These are phyloP conservation scores for Sugiyamaella lignohabitans DNA, from an alignment of 805 yeast genomes.

Conservation along the genomic window DNA sequence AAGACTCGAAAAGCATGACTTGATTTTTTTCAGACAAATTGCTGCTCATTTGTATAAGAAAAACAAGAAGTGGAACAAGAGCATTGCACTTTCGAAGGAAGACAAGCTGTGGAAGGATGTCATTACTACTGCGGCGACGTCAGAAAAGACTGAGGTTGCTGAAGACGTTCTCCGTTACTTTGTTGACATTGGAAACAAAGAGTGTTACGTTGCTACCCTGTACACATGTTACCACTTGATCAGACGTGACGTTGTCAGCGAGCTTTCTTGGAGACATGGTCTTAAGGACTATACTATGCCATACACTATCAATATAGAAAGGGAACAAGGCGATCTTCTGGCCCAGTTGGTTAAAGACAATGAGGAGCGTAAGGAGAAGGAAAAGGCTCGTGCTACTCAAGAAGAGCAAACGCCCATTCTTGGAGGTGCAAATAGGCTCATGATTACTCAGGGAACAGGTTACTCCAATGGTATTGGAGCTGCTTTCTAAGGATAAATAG, in stretches of 20 bases:
- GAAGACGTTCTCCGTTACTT: constrained; percentile 85
- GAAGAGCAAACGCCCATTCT: constrained; percentile 42
- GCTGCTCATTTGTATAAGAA: constrained; percentile 91
- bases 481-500: no score
- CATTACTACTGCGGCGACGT: constrained; percentile 81
- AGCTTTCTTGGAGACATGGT: constrained; percentile 83
- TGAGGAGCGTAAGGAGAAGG: constrained; percentile 60
- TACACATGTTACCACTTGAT: constrained; percentile 78
- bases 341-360: constrained; percentile 63
- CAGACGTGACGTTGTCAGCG: constrained; percentile 76
- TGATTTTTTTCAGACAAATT: constrained; percentile 90
- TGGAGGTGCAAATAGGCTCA: constrained; percentile 58
- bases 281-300: constrained; percentile 86
- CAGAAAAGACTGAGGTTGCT: constrained; percentile 72
- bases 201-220: constrained; percentile 85
- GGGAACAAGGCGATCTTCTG: constrained; percentile 67
- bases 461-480: constrained; percentile 14
- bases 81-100: constrained; percentile 78
- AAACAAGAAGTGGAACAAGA: constrained; percentile 88
- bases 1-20: constrained; percentile 84
- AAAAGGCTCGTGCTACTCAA: constrained; percentile 38
- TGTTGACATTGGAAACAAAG: constrained; percentile 95
- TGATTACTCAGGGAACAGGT: constrained; percentile 68
- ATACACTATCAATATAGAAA: constrained; percentile 75
- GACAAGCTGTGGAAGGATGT: constrained; percentile 96